Conservation (phyloP, 163 green algal species). For the Chlamydomonas reinhardtii region DNA sequence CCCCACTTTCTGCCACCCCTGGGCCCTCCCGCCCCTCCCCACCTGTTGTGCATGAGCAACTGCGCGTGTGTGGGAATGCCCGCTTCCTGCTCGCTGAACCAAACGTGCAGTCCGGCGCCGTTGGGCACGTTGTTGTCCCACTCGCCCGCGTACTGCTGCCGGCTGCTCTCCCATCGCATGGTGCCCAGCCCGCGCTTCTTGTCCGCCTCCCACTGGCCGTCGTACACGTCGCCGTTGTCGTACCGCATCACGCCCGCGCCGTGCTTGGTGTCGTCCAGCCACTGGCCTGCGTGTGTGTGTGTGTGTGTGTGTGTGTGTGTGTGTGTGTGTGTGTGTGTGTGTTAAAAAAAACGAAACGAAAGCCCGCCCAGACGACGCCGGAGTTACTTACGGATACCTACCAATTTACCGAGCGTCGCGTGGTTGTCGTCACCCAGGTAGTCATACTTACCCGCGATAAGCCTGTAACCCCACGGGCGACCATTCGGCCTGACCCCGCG, state of each 20-base stretch:
- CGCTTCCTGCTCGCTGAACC: constrained; percentile 55
- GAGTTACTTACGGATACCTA: no score
- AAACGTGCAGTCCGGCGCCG: constrained; percentile 79
- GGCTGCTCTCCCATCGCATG: constrained; percentile 71
- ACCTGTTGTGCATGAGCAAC: constrained; percentile 82
- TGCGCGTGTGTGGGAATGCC: constrained; percentile 62
- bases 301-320: neutral
- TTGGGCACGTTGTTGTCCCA: constrained; percentile 72
- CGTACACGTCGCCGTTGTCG: constrained; percentile 73
- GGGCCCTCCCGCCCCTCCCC: no score
- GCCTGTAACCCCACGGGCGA: no score
- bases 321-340: no score
- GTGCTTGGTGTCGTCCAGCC: constrained; percentile 76
- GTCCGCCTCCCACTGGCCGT: constrained; percentile 70
- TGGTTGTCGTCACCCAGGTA: no score
- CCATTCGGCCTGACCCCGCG: no score
- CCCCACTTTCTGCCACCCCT: no score
- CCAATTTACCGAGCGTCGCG: no score
- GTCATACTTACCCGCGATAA: no score
- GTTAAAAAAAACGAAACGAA: no score
- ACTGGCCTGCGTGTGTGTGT: constrained; percentile 61
- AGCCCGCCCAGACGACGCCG: no score
- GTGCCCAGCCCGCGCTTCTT: constrained; percentile 71
- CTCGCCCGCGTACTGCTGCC: constrained; percentile 72
- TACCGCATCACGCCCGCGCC: constrained; percentile 79